phyloP scores from a whole-genome alignment of 441 rosid genomes.

The Geranium incanum region DNA sequence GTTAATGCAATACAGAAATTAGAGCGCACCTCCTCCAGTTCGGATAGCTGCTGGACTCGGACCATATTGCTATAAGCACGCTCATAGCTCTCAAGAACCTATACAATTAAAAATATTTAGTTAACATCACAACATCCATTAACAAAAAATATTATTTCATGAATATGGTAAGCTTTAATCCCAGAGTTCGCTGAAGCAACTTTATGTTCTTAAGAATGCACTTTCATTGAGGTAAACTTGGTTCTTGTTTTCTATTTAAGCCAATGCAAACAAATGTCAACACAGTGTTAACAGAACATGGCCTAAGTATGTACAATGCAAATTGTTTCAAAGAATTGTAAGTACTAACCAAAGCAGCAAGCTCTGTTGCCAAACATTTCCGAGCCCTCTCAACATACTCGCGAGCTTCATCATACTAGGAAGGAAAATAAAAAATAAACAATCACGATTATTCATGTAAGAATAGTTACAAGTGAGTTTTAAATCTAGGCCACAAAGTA shows the following conservation, averaged over 20 bases:
- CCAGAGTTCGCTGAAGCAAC: neutral
- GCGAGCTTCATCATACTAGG: conserved; percentile 89
- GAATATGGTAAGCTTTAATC: neutral
- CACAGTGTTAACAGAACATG: neutral
- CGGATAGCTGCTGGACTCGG: conserved; percentile 96
- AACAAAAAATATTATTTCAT: neutral
- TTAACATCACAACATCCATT: conserved; percentile 4
- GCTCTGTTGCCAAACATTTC: conserved; percentile 98
- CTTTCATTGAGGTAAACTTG: neutral
- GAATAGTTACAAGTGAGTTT: neutral
- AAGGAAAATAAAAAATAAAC: conserved; percentile 9
- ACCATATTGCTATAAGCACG: conserved; percentile 98
- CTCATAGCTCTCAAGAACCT: conserved; percentile 99
- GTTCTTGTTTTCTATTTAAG: conserved; percentile 2
- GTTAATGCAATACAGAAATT: conserved; percentile 5
- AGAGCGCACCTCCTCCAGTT: conserved; percentile 82
- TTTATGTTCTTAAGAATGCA: conserved; percentile 1
- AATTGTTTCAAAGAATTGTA: conserved; percentile 8
- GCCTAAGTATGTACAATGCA: neutral
- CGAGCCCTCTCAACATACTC: conserved; percentile 96
- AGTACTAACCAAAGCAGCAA: conserved; percentile 92
- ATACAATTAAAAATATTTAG: conserved; percentile 18
- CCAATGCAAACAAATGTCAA: neutral
- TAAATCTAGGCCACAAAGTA: conserved; percentile 20
- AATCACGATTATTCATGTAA: neutral